phyloP scores from a whole-genome alignment of 306 rosid species.

The Urtica urens region DNA sequence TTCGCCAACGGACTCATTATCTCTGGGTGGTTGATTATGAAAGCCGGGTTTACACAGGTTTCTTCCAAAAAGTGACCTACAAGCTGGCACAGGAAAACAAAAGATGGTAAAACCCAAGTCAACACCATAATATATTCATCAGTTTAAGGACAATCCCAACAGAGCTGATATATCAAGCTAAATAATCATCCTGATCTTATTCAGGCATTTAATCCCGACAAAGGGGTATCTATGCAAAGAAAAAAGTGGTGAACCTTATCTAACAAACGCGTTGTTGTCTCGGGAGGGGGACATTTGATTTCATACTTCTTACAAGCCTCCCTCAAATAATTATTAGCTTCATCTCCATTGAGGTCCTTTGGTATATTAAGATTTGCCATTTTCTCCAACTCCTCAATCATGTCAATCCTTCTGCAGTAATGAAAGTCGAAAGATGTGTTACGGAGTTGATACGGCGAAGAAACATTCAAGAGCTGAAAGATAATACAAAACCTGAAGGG shows the following conservation, averaged over 20 bases:
- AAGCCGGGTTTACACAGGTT: slow-evolving; percentile 70
- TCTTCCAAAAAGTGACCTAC: slow-evolving; percentile 91
- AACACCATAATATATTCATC: too few relatives aligned
- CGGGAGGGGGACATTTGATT: slow-evolving; percentile 74
- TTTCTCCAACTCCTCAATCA: slow-evolving; percentile 74
- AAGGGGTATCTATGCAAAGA: background rate
- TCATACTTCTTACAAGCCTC: slow-evolving; percentile 57
- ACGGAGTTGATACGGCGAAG: background rate
- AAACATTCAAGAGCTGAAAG: background rate
- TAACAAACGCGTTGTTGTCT: slow-evolving; percentile 74
- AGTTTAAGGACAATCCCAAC: background rate
- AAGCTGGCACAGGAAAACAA: too few relatives aligned
- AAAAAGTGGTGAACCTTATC: slow-evolving; percentile 52
- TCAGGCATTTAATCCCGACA: background rate
- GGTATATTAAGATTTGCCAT: slow-evolving; percentile 70
- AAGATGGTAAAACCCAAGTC: too few relatives aligned
- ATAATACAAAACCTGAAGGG: slow-evolving; percentile 25
- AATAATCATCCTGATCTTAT: background rate
- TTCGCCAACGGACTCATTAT: slow-evolving; percentile 93
- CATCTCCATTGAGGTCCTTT: slow-evolving; percentile 60
- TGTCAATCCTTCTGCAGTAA: slow-evolving; percentile 70
- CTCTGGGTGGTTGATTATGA: slow-evolving; percentile 80
- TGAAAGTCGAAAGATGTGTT: slow-evolving; percentile 13
- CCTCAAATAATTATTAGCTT: slow-evolving; percentile 61
- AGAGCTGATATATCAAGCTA: too few relatives aligned